Evolutionary conservation across 129 eudicot genomes (phyloP).

Genomic region (Chrysanthemum seticuspe): DNA sequence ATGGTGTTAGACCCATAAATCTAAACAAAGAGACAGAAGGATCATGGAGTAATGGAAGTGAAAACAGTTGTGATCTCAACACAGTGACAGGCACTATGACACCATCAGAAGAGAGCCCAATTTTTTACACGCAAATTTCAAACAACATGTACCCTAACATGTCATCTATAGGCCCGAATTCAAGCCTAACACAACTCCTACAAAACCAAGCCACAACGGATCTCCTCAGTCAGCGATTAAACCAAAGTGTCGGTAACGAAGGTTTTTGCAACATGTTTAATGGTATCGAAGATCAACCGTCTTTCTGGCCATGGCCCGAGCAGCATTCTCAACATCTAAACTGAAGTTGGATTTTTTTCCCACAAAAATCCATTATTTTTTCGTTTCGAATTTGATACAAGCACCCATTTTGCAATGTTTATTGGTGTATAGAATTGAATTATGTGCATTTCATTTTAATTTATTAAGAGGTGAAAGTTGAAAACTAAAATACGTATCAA

Average conservation of each 20-base stretch:
- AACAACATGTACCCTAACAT: constrained; percentile 37
- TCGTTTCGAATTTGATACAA: constrained; percentile 29
- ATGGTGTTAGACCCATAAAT: constrained; percentile 58
- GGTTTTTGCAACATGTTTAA: constrained; percentile 68
- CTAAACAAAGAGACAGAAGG: constrained; percentile 82
- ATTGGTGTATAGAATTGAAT: constrained; percentile 46
- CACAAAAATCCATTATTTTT: constrained; percentile 16
- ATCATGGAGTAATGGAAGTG: constrained; percentile 96
- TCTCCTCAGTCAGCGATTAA: constrained; percentile 42
- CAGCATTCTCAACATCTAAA: constrained; percentile 53
- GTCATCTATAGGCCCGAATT: constrained; percentile 28
- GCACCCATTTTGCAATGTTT: constrained; percentile 42
- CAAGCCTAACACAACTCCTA: constrained; percentile 57
- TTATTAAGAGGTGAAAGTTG: constrained; percentile 10
- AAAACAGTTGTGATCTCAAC: constrained; percentile 69
- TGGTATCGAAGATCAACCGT: constrained; percentile 60
- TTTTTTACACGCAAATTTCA: constrained; percentile 37
- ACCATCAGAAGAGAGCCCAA: constrained; percentile 53
- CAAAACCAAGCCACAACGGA: constrained; percentile 58
- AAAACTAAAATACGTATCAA: constrained; percentile 15
- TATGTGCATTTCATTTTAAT: constrained; percentile 22
- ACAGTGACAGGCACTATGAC: constrained; percentile 38
- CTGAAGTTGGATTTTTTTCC: constrained; percentile 27
- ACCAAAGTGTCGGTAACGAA: constrained; percentile 49
- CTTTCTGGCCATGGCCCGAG: constrained; percentile 88